Base-by-base conservation (phyloP, 1,284 basidiomycete genomes). In the Trametes sp. region DNA sequence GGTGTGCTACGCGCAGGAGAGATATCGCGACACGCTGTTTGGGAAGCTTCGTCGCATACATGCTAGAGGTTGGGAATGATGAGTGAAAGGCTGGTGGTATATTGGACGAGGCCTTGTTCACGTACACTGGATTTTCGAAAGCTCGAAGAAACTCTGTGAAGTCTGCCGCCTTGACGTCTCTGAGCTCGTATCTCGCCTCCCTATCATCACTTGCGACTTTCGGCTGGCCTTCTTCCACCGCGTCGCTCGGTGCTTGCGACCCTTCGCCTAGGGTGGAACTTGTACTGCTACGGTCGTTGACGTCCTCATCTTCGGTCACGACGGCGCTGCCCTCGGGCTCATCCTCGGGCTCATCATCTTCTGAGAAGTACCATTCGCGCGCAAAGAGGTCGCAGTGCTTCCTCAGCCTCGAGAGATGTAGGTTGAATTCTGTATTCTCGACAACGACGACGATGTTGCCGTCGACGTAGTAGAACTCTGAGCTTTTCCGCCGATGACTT, bases 371-470 rank as follows among this genome's bases (percentile, higher is more conserved):
- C 11, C 29, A 33, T 8, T n/a, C 5, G 23, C 7, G 28, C 16
- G 23, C 8, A 23, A 58, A 52, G n/a, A 42, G 24, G 19, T 33
- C 36, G 29, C 49, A 58, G 19, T 51, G 29, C 16, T 13, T n/a
- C 28, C 10, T 31, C 28, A 52, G n/a, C 14, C 48, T 36, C 9
- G 57, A 44, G 6, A 42, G 38, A 23, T 51, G 28, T n/a, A 58
- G 48, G 2, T 31, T 36, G 28, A 33, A 44, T 21, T 38, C 28
- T 16, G 38, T 24, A 7, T 24, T 21, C 19, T 53, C n/a, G 26
- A 58, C 57, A n/a, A 50, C 10, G 10, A 58, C 24, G n/a, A 58
- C n/a, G 29, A 58, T 44, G 31, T 51, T 58, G 28, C 57, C 57
- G 19, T 52, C 57, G 2, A 38, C 16, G 26, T 58, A 58, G 33